Evolutionary conservation across 2,329 filamentous ascomycete genomes (phyloP).

Genomic region (Paecilomyces fulvus): DNA sequence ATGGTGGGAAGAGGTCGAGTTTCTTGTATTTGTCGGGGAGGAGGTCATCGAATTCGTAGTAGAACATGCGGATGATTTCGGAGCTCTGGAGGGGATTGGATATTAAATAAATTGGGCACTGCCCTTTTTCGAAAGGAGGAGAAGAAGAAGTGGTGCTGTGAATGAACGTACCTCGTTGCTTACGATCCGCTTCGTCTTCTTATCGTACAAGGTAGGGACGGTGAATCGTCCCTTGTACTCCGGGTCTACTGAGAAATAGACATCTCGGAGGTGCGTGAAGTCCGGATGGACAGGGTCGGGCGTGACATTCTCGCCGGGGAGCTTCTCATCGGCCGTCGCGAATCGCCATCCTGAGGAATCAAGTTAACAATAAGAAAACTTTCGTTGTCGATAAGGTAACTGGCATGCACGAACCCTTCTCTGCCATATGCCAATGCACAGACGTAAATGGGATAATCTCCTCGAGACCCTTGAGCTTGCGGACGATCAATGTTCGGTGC

Average conservation of each 20-base stretch:
- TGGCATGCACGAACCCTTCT: constrained; percentile 43
- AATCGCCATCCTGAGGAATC: constrained; percentile 69
- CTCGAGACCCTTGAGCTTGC: constrained; percentile 86
- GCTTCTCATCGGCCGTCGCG: constrained; percentile 53
- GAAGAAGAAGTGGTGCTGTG: not conserved
- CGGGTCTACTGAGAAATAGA: constrained; percentile 69
- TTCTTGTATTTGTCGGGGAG: constrained; percentile 51
- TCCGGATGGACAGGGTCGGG: constrained; percentile 54
- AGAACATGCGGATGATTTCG: constrained; percentile 89
- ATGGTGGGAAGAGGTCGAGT: constrained; percentile 59
- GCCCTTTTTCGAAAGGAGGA: not conserved
- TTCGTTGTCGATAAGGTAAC: not conserved
- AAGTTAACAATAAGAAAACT: not conserved
- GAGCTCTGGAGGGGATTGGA: constrained; percentile 40
- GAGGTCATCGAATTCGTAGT: constrained; percentile 68
- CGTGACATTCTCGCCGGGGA: constrained; percentile 47
- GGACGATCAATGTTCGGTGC: constrained; percentile 75
- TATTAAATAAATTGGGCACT: constrained; percentile 4
- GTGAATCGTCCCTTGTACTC: constrained; percentile 74
- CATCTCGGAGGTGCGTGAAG: constrained; percentile 64
- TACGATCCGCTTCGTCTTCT: constrained; percentile 63
- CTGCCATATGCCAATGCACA: constrained; percentile 88
- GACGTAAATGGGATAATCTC: constrained; percentile 68
- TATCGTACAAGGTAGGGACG: constrained; percentile 73
- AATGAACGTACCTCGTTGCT: constrained; percentile 64